phyloP scores from a whole-genome alignment of 306 rosid species.

The Dryas alaskensis region DNA sequence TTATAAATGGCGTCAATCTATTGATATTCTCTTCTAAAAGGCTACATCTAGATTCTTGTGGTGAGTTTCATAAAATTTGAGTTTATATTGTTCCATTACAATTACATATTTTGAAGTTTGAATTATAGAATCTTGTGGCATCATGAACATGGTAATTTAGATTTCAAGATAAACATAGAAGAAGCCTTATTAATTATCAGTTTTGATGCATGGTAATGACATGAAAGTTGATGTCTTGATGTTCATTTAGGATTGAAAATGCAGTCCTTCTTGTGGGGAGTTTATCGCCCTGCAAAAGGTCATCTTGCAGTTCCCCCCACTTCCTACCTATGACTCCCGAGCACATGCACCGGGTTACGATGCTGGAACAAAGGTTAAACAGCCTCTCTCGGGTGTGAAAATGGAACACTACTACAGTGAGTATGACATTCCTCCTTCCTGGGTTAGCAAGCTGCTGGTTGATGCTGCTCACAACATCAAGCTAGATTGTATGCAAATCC shows the following conservation, averaged over 20 bases:
- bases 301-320: background rate
- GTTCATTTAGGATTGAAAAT: background rate
- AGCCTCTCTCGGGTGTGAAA: background rate
- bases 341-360: background rate
- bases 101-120: too few relatives aligned
- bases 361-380: background rate
- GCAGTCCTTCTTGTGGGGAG: constrained; percentile 5
- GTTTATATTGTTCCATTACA: background rate
- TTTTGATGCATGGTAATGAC: background rate
- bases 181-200: background rate
- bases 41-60: constrained; percentile 3
- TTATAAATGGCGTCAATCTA: constrained; percentile 6
- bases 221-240: background rate
- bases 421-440: background rate
- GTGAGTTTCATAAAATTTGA: background rate
- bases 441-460: background rate
- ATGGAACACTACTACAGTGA: background rate
- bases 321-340: background rate
- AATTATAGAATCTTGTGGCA: too few relatives aligned
- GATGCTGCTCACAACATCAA: background rate
- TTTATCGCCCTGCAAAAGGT: constrained; percentile 7
- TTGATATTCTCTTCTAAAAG: constrained; percentile 14
- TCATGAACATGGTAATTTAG: too few relatives aligned
- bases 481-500: too few relatives aligned
- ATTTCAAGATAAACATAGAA: background rate